Evolutionary conservation across 164 flowering plant species (phyloP).

Genomic region (Aristolochia californica): DNA sequence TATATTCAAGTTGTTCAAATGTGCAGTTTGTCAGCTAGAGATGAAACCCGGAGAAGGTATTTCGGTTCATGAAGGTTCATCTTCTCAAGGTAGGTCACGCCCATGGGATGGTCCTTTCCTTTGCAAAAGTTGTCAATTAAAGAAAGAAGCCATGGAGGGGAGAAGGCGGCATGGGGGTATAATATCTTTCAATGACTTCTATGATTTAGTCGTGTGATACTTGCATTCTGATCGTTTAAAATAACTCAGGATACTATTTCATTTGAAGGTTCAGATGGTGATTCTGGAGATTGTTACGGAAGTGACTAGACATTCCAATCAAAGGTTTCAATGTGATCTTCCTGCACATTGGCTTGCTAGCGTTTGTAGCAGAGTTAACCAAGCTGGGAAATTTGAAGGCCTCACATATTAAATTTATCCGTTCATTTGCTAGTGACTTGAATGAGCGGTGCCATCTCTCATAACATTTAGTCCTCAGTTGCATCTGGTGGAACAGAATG

Average conservation of each 20-base stretch:
- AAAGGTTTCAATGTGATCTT: neutral
- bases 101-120: constrained; percentile 99
- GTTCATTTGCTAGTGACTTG: no score
- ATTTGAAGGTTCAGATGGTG: constrained; percentile 33
- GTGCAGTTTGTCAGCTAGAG: constrained; percentile 90
- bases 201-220: neutral
- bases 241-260: neutral
- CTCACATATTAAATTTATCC: no score
- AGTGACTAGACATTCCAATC: constrained; percentile 40
- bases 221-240: neutral
- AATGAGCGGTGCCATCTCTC: neutral
- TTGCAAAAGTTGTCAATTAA: constrained; percentile 74
- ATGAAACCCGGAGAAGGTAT: constrained; percentile 90
- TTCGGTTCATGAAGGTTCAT: constrained; percentile 68
- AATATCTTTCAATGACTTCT: neutral
- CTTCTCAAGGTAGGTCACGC: constrained; percentile 43
- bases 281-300: no score
- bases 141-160: constrained; percentile 99
- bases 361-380: no score
- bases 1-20: constrained; percentile 84
- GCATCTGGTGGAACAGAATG: neutral
- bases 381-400: no score
- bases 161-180: constrained; percentile 62
- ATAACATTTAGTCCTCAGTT: neutral
- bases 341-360: neutral